Percentiles rank a stretch among this genome's conserved stretches.
Conservation (phyloP, 495 filamentous ascomycete genomes). For the Tuber indicum region DNA sequence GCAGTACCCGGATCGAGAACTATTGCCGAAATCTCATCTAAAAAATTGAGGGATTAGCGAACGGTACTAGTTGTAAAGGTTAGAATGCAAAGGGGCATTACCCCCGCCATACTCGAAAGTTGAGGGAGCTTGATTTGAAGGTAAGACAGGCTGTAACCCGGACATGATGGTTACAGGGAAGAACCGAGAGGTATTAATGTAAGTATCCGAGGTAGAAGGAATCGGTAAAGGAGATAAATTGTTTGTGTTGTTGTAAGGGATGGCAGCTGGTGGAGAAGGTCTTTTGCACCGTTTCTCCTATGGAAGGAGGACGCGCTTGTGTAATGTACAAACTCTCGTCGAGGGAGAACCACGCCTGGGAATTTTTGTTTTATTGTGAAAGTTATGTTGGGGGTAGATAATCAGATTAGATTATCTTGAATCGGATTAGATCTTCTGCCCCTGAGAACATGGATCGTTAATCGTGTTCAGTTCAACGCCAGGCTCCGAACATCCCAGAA, state of each 20-base stretch:
- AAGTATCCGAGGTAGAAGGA: background rate
- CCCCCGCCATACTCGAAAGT: slow-evolving; percentile 41
- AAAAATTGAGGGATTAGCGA: background rate
- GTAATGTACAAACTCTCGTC: background rate
- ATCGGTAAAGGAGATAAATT: background rate
- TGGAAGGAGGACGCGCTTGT: background rate
- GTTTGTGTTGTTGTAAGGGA: background rate
- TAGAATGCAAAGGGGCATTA: slow-evolving; percentile 1
- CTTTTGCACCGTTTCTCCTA: background rate
- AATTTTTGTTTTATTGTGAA: background rate
- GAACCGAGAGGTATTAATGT: background rate
- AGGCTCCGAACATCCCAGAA: slow-evolving; percentile 2
- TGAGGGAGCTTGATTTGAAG: slow-evolving; percentile 37
- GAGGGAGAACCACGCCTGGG: background rate
- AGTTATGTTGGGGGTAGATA: background rate
- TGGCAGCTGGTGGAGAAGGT: background rate
- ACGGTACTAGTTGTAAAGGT: background rate
- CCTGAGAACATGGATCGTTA: background rate
- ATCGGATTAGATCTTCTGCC: background rate
- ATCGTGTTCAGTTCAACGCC: background rate
- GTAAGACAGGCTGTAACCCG: slow-evolving; percentile 31
- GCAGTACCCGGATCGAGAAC: slow-evolving; percentile 92
- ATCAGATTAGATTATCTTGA: background rate
- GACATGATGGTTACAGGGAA: slow-evolving; percentile 22
- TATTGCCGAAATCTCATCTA: slow-evolving; percentile 94